Conservation (phyloP, 768 basidiomycete species). For the Termitomyces sp. region DNA sequence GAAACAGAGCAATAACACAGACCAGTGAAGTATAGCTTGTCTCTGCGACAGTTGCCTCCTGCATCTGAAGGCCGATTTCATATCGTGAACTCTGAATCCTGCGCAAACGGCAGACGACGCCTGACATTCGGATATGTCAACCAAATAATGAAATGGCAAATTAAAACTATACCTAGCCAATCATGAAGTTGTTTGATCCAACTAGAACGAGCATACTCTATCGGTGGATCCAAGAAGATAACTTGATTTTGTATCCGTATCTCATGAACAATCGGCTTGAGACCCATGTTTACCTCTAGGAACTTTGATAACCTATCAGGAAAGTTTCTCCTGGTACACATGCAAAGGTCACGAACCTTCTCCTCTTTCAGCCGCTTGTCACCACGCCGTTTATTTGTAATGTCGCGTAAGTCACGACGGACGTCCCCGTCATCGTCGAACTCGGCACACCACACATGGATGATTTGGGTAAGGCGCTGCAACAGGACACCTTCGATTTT, state of each 20-base stretch:
- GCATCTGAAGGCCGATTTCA: constrained; percentile 94
- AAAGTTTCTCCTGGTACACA: neutral
- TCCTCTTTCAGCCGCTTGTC: constrained; percentile 76
- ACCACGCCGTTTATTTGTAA: constrained; percentile 57
- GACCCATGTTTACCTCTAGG: constrained; percentile 64
- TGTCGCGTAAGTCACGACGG: constrained; percentile 52
- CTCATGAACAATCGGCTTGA: constrained; percentile 90
- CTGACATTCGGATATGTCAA: constrained; percentile 25
- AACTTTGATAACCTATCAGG: constrained; percentile 34
- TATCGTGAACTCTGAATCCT: constrained; percentile 94
- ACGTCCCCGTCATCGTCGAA: constrained; percentile 75
- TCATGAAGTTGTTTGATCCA: constrained; percentile 90
- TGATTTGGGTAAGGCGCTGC: constrained; percentile 68
- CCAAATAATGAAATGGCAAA: no score
- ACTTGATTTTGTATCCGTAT: constrained; percentile 98
- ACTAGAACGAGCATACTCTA: constrained; percentile 85
- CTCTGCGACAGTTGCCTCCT: constrained; percentile 56
- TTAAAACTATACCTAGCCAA: constrained; percentile 59
- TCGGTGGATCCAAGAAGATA: constrained; percentile 96
- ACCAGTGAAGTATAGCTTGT: constrained; percentile 82
- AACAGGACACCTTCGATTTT: constrained; percentile 80
- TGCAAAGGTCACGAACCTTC: constrained; percentile 42
- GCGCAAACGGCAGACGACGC: constrained; percentile 80
- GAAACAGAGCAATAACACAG: constrained; percentile 17
- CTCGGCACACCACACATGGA: constrained; percentile 83